Conservation (phyloP, 2,329 filamentous ascomycete species). For the Phoma sp. region DNA sequence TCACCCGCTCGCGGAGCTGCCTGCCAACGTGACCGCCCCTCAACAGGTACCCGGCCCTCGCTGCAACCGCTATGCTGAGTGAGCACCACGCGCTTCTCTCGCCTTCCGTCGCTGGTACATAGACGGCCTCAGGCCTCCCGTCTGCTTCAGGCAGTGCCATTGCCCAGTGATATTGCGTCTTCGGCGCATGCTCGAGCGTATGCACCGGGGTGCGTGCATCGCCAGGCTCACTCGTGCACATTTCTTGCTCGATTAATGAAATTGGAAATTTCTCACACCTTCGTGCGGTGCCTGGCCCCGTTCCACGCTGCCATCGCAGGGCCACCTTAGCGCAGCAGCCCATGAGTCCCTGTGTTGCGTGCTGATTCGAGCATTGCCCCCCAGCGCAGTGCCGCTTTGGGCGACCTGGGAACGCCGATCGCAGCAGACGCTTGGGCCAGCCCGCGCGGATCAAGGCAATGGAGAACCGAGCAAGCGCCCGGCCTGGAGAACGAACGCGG, state of each 20-base stretch:
- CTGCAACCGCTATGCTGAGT: slow-evolving; percentile 19
- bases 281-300: slow-evolving; percentile 37
- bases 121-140: slow-evolving; percentile 13
- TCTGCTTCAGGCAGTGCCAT: slow-evolving; percentile 7
- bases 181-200: slow-evolving; percentile 16
- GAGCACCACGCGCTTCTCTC: slow-evolving; percentile 21
- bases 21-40: slow-evolving; percentile 33
- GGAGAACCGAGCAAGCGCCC: slow-evolving; percentile 30
- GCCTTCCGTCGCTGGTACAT: slow-evolving; percentile 7
- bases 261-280: slow-evolving; percentile 17
- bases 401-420: slow-evolving; percentile 28
- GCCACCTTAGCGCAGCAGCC: slow-evolving; percentile 23
- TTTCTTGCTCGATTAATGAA: slow-evolving; percentile 1
- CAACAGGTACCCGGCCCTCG: slow-evolving; percentile 26
- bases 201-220: neutral
- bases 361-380: slow-evolving; percentile 33
- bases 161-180: slow-evolving; percentile 9
- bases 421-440: slow-evolving; percentile 27
- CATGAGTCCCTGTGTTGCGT: slow-evolving; percentile 18
- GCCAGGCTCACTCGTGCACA: neutral
- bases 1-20: slow-evolving; percentile 10
- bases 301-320: slow-evolving; percentile 20
- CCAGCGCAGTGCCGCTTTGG: slow-evolving; percentile 24
- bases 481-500: slow-evolving; percentile 31
- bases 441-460: slow-evolving; percentile 30